Base-by-base conservation (phyloP, 2,329 filamentous ascomycete genomes). In the Cryphonectria radicalis region DNA sequence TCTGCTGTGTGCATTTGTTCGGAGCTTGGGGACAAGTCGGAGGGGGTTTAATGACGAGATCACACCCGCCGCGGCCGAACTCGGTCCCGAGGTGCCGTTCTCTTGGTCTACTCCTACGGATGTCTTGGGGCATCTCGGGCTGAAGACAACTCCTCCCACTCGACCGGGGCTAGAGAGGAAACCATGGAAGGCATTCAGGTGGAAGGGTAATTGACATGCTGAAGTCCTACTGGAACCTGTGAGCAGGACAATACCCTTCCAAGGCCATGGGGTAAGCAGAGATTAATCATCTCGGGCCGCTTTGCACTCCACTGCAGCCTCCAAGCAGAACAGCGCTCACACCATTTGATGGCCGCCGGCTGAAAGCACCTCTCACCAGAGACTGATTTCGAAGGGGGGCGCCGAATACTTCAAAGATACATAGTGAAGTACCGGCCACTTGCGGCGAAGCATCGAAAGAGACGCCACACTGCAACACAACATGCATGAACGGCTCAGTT, bases 51-150 rank as follows among this genome's bases (percentile, higher is more conserved):
- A 7, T n/a, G 19, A 22, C 14, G 17, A 11, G 32, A 22, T 8
- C 57, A n/a, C 28, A 60, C 28, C 35, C 35, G 6, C 7, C 59
- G 32, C 11, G 59, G 59, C 59, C 59, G 59, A 62, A 22, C 22
- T 62, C 59, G 59, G 59, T 62, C 59, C 59, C 59, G 59, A 62
- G 32, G 59, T 8, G 59, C 59, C 6, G 55, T n/a, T 59, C 55
- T 25, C 4, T n/a, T 14, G 40, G 40, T 42, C 8, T 42, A 13
- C 40, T 11, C 40, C 14, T 46, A 6, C 6, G 6, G 17, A 46
- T 17, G 42, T 25, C 46, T 55, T 28, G 28, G 46, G 46, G 14
- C 19, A 50, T 50, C 17, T 50, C 7, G 22, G 1, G 53, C n/a
- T 28, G 53, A n/a, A 55, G 22, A 25, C n/a, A 55, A 22, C 25